Evolutionary conservation across 148 eudicot genomes (phyloP).

Genomic region (Cornus controversa): DNA sequence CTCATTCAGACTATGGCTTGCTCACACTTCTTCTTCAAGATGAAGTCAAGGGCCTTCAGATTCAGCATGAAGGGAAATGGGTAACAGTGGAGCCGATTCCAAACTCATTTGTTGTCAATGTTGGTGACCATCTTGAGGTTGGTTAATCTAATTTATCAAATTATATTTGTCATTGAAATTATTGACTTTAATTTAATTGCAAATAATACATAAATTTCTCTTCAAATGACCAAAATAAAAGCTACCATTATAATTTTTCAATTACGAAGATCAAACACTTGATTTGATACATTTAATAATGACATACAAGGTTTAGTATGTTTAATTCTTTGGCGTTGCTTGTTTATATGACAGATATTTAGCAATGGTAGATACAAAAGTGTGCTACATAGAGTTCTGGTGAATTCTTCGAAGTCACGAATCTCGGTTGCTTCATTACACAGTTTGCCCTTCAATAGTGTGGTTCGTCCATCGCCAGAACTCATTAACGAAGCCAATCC

Average conservation of each 20-base stretch:
- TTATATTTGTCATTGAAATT: no score
- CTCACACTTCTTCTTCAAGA: constrained; percentile 86
- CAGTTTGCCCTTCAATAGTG: constrained; percentile 42
- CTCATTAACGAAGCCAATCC: constrained; percentile 65
- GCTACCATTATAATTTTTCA: no score
- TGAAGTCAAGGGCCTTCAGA: constrained; percentile 72
- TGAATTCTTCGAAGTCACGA: constrained; percentile 51
- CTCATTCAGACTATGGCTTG: constrained; percentile 90
- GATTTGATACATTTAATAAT: no score
- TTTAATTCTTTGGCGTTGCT: neutral
- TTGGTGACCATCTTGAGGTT: constrained; percentile 96
- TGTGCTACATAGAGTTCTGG: constrained; percentile 72
- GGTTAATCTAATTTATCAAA: neutral
- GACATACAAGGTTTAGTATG: no score
- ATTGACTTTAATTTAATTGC: no score
- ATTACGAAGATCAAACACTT: no score
- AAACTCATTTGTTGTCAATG: constrained; percentile 66
- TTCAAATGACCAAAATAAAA: no score
- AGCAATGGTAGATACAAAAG: constrained; percentile 91
- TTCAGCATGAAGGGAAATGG: constrained; percentile 58
- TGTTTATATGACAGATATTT: constrained; percentile 52
- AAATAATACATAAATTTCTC: no score
- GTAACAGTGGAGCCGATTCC: constrained; percentile 71
- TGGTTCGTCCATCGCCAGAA: constrained; percentile 49
- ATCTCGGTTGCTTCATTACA: constrained; percentile 76